Percentiles rank a stretch among this genome's conserved stretches.
These are phyloP conservation scores for Pleurotus giganteus DNA, from an alignment of 768 basidiomycete species.

Conservation along the genomic window DNA sequence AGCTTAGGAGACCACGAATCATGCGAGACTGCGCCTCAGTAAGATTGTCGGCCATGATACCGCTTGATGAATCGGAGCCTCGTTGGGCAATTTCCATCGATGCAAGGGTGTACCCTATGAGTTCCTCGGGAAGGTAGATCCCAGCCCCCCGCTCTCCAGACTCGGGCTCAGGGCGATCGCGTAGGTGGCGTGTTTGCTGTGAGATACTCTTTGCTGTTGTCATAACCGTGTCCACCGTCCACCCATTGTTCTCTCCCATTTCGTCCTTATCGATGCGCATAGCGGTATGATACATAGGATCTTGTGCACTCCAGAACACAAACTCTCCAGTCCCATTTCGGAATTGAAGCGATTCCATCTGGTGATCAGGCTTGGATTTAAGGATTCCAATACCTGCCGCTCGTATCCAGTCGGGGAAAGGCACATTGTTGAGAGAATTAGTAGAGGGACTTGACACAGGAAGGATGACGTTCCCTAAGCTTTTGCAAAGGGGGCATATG, in stretches of 20 bases:
- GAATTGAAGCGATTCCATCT: conserved; percentile 71
- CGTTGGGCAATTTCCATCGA: conserved; percentile 79
- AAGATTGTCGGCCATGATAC: conserved; percentile 67
- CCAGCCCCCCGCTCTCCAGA: conserved; percentile 74
- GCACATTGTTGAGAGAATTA: conserved; percentile 51
- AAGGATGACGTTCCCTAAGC: conserved; percentile 89
- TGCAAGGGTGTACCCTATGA: conserved; percentile 85
- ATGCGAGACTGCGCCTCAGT: conserved; percentile 77
- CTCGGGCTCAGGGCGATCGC: conserved; percentile 75
- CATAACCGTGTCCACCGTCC: conserved; percentile 87
- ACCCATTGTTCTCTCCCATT: conserved; percentile 60
- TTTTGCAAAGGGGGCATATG: conserved; percentile 97
- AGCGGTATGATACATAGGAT: conserved; percentile 61
- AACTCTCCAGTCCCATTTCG: conserved; percentile 85
- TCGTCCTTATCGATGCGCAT: conserved; percentile 51
- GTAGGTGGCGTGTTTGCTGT: conserved; percentile 79
- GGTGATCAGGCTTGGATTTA: conserved; percentile 74
- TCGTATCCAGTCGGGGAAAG: conserved; percentile 89
- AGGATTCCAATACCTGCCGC: conserved; percentile 87
- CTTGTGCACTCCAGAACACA: conserved; percentile 86
- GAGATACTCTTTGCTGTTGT: conserved; percentile 75
- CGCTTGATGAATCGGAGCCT: conserved; percentile 55
- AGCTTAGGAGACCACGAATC: conserved; percentile 73
- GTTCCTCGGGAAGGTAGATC: conserved; percentile 88
- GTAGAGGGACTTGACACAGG: conserved; percentile 61